Evolutionary conservation across 768 basidiomycete genomes (phyloP), one percentile per base, ranked within the genome.

Genomic region (Rickenella mellea): DNA sequence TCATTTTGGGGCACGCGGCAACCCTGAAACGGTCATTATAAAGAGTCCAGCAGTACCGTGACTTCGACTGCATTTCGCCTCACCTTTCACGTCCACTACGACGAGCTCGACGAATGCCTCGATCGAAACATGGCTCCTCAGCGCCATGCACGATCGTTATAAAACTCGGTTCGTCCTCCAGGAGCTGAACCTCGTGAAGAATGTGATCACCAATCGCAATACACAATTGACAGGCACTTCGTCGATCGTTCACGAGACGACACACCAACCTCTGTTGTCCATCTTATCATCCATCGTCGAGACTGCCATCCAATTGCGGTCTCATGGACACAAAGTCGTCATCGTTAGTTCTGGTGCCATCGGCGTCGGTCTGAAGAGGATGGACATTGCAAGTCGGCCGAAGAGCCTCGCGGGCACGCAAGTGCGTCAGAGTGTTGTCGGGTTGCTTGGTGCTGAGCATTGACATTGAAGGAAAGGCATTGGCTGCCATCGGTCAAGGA

Each of bases 281-380:
- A 87, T 85, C 3, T 74, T 99, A 22, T 96, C 94, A 0, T 79
- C 88, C 0, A 71, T 98, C 33, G 92, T 93, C 25, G 94, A 99
- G 61, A 89, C 90, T 0, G 89, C 91, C 11, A 72, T 89, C 12
- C 63, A 77, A 26, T 73, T 99, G 12, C 76, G 81, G 36, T 65
- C 69, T 5, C 67, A 81, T 31, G 94, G 94, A 0, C 94, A 99
- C 65, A 85, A 91, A 54, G 88, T 98, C 41, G 88, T 98, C 4
- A 77, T 99, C 9, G 91, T 96, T 45, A 91, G 86, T 53, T 96
- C 92, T 17, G 96, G 96, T 1, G 96, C 96, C n/a, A 97, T 98
- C 45, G 96, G 83, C 0, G 89, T 98, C 14, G 96, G 96, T 0
- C 60, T 98, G 46, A 83, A 91, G 58, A 73, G 92, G 29, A 98